Conservation (phyloP, 75 land plant genomes). For the Cryptomeria japonica region DNA sequence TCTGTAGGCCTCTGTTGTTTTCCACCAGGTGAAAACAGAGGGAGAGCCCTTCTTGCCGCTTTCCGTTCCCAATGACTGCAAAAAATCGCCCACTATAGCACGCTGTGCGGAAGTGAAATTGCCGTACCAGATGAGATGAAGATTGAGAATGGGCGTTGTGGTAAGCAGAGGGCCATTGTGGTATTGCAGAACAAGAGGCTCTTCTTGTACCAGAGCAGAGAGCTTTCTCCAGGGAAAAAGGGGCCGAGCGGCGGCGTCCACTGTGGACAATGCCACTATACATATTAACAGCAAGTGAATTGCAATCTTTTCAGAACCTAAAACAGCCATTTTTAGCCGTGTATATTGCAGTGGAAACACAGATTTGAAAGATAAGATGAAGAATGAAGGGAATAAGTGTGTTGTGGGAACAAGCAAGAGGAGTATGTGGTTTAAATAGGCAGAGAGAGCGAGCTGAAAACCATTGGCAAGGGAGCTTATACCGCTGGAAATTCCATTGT, state of each 20-base stretch:
- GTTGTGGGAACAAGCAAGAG: too few relatives aligned
- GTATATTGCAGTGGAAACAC: too few relatives aligned
- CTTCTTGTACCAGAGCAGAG: slow-evolving; percentile 22
- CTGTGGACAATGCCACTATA: background rate
- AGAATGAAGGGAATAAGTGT: too few relatives aligned
- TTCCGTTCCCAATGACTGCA: slow-evolving; percentile 41
- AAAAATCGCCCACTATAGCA: slow-evolving; percentile 51
- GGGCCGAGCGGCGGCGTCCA: background rate
- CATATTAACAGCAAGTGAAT: background rate
- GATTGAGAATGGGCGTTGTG: slow-evolving; percentile 17
- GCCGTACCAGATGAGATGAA: slow-evolving; percentile 80
- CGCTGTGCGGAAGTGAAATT: slow-evolving; percentile 54
- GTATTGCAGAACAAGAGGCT: slow-evolving; percentile 36
- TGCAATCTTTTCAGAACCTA: too few relatives aligned
- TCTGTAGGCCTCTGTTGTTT: slow-evolving; percentile 42
- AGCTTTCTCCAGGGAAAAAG: slow-evolving; percentile 3
- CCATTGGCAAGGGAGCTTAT: too few relatives aligned
- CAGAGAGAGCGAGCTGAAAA: too few relatives aligned
- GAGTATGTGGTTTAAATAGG: too few relatives aligned
- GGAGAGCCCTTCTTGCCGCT: slow-evolving; percentile 18
- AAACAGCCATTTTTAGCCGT: background rate
- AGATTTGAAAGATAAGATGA: too few relatives aligned
- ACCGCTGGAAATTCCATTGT: too few relatives aligned
- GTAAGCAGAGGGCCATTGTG: slow-evolving; percentile 65
- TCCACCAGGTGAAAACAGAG: slow-evolving; percentile 74